phyloP scores from a whole-genome alignment of 73 alveolate genomes.

The Paramecium primaurelia region DNA sequence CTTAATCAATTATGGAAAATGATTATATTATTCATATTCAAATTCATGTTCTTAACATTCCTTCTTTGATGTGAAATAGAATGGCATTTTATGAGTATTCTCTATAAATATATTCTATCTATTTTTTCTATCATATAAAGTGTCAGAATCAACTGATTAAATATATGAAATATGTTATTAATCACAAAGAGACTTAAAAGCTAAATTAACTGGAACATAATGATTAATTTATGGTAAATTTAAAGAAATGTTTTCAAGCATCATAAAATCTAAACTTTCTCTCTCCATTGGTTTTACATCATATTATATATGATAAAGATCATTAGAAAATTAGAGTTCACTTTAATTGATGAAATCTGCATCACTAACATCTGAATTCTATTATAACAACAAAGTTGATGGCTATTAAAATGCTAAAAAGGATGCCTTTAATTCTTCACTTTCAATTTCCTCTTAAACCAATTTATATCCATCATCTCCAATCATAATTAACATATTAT shows the following conservation, averaged over 20 bases:
- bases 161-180: not conserved
- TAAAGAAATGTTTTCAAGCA: not conserved
- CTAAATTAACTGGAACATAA: not conserved
- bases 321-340: not conserved
- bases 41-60: slow-evolving; percentile 1
- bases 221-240: not conserved
- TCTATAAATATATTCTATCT: slow-evolving; percentile 13
- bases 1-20: not conserved
- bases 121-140: not conserved
- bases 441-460: not conserved
- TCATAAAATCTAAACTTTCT: not conserved
- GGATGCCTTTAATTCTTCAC: not conserved
- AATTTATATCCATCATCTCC: slow-evolving; percentile 34
- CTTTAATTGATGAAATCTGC: not conserved
- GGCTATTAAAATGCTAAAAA: not conserved
- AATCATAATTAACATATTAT: not conserved
- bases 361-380: not conserved
- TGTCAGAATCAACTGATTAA: not conserved
- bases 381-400: not conserved
- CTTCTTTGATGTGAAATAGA: slow-evolving; percentile 15
- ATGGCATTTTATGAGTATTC: not conserved
- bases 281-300: not conserved
- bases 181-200: not conserved
- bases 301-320: not conserved
- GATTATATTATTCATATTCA: slow-evolving; percentile 5